Conservation (phyloP, 2,329 filamentous ascomycete genomes). For the Phialocephala subalpina region DNA sequence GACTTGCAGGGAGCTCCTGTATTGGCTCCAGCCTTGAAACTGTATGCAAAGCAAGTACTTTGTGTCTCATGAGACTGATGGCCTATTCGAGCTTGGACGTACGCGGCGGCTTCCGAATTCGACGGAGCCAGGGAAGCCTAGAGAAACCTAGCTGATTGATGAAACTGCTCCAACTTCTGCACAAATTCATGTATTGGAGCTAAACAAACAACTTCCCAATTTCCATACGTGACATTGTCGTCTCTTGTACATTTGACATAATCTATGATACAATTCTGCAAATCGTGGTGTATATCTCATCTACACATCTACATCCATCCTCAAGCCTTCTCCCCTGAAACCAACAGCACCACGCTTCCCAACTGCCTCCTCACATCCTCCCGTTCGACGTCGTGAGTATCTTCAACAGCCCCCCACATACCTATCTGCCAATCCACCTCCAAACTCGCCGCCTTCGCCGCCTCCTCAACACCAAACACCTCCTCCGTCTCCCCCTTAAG, state of each 20-base stretch:
- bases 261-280: slow-evolving; percentile 1
- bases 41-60: too few relatives aligned
- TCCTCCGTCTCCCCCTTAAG: slow-evolving; percentile 47
- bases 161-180: too few relatives aligned
- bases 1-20: too few relatives aligned
- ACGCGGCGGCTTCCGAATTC: too few relatives aligned
- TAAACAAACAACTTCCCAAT: too few relatives aligned
- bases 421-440: slow-evolving; percentile 92
- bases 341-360: slow-evolving; percentile 84
- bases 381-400: slow-evolving; percentile 95
- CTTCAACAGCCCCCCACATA: slow-evolving; percentile 94
- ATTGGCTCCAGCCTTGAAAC: too few relatives aligned
- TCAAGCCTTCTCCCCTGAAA: slow-evolving; percentile 60
- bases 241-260: neutral
- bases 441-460: slow-evolving; percentile 76
- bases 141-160: too few relatives aligned
- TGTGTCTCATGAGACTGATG: too few relatives aligned
- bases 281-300: neutral
- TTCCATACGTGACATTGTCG: too few relatives aligned
- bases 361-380: slow-evolving; percentile 89
- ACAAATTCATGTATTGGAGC: too few relatives aligned
- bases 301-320: slow-evolving; percentile 1
- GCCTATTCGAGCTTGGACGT: too few relatives aligned
- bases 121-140: too few relatives aligned
- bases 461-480: slow-evolving; percentile 83